These are phyloP conservation scores for Picea sitchensis DNA, from an alignment of 75 land plant species.

Conservation along the genomic window DNA sequence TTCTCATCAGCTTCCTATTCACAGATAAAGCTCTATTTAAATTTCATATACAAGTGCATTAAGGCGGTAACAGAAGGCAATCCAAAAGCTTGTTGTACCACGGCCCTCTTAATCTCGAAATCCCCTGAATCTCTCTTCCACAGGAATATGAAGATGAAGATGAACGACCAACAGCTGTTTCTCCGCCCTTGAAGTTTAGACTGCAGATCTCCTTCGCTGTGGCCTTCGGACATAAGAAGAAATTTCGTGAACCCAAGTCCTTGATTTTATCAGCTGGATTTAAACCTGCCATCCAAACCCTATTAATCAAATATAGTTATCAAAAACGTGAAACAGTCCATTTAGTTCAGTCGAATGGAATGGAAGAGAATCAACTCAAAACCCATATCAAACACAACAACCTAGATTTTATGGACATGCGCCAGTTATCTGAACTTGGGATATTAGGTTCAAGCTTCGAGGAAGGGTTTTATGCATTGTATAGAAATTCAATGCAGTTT, in stretches of 20 bases:
- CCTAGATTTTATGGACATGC: neutral
- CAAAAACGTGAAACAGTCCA: neutral
- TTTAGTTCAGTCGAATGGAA: neutral
- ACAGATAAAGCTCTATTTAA: no score
- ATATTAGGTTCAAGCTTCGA: neutral
- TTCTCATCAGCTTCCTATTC: no score
- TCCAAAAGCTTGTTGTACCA: constrained; percentile 6
- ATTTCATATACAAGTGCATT: no score
- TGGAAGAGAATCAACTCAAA: neutral
- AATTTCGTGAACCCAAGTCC: neutral
- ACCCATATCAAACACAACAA: neutral
- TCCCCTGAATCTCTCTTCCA: neutral
- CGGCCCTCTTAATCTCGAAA: neutral
- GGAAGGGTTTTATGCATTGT: no score
- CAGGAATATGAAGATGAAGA: no score
- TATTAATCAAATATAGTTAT: no score
- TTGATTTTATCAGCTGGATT: neutral
- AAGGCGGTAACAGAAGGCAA: neutral
- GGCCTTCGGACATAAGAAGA: neutral
- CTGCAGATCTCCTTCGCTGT: no score
- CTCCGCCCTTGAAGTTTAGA: no score
- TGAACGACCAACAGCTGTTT: neutral
- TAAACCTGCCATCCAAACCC: neutral
- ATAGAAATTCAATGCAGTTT: no score
- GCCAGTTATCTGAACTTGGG: neutral